phyloP scores from a whole-genome alignment of 2,329 filamentous ascomycete species.

The Trichoderma aggressivum region DNA sequence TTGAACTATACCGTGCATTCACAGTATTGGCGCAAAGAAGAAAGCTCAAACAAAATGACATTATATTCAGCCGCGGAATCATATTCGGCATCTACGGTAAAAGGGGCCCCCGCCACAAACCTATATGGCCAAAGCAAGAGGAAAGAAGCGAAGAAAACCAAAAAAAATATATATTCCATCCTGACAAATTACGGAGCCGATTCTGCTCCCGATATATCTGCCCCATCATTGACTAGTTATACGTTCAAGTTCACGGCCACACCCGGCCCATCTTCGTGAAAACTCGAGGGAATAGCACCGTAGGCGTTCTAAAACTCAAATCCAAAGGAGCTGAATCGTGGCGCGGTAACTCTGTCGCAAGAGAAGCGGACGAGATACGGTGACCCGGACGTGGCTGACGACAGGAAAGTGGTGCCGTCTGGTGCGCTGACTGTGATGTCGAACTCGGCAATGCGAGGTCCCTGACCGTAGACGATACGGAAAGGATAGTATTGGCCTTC shows the following conservation, averaged over 20 bases:
- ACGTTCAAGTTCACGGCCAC: neutral
- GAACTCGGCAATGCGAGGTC: conserved; percentile 18
- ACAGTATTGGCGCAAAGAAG: neutral
- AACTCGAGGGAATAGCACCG: neutral
- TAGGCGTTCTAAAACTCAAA: neutral
- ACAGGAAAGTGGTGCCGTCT: conserved; percentile 17
- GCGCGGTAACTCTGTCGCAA: conserved; percentile 10
- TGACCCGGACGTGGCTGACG: neutral
- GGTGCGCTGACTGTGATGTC: conserved; percentile 14
- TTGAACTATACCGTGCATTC: neutral
- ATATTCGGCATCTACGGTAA: neutral
- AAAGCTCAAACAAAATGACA: neutral
- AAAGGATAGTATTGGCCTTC: conserved; percentile 19
- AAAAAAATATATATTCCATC: neutral
- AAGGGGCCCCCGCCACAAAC: neutral
- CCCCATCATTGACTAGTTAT: neutral
- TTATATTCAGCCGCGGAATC: neutral
- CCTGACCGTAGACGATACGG: conserved; percentile 20
- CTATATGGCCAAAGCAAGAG: neutral
- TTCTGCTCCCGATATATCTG: neutral
- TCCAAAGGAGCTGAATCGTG: conserved; percentile 1
- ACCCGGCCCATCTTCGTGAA: neutral
- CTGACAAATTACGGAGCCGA: neutral
- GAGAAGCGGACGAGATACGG: conserved; percentile 13
- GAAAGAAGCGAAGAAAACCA: neutral